Base-by-base conservation (phyloP, 371 early-diverging fungal genomes). In the Mucor indicus region DNA sequence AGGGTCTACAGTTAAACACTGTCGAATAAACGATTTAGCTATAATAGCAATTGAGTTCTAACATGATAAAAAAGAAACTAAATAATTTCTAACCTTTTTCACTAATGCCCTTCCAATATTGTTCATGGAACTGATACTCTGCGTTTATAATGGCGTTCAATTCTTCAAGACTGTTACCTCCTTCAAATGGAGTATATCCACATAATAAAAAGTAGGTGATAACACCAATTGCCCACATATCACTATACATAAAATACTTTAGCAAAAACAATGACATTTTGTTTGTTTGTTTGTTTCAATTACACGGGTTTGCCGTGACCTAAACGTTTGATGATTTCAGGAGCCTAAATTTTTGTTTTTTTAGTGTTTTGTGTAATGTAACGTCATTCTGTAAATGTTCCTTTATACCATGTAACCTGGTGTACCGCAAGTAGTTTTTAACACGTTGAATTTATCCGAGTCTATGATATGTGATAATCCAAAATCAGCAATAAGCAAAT, bases 181-280 rank as follows among this genome's bases (percentile, higher is more conserved):
- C 85, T 53, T 93, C 92, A 75, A 93, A 96, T 7, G 97, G 97
- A 12, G 93, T 85, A 45, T 77, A 82, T 7, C 97, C 97, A 64
- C 87, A 87, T 11, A 93, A 62, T 64, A 95, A 75, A 27, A 90
- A 92, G 69, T 86, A 95, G 0, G 92, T 76, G 48, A 96, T 86
- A 13, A 96, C 92, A 5, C 97, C 97, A 50, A 94, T 68, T 2
- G 90, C 86, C 95, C 95, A 96, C 65, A 93, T 75, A 56, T 96
- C 97, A n/a, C 72, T 72, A 45, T 22, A n/a, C n/a, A n/a, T n/a
- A n/a, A n/a, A n/a, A n/a, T n/a, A n/a, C n/a, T n/a, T n/a, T n/a
- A n/a, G n/a, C n/a, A n/a, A n/a, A n/a, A n/a, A n/a, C n/a, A n/a
- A n/a, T n/a, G n/a, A n/a, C n/a, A n/a, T 9, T 31, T 23, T 12